Percentiles rank a stretch among this genome's conserved stretches.
phyloP scores from a whole-genome alignment of 495 filamentous ascomycete genomes.

The Polyplosphaeria fusca region DNA sequence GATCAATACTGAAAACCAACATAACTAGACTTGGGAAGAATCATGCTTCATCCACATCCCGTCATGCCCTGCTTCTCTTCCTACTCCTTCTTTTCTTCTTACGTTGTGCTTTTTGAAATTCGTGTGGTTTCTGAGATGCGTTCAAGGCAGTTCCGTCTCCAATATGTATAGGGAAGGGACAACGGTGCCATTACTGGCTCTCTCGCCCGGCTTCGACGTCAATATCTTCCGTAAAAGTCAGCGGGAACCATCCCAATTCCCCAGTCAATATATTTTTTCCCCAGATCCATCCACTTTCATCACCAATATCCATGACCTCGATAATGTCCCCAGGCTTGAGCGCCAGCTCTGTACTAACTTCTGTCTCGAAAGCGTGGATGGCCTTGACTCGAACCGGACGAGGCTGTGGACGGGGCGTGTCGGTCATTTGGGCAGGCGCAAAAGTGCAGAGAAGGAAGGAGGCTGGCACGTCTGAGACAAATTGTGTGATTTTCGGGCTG shows the following conservation, averaged over 20 bases:
- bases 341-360: not conserved
- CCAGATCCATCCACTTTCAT: not conserved
- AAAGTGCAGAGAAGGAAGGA: not conserved
- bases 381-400: not conserved
- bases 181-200: not conserved
- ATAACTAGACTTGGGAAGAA: too few relatives aligned
- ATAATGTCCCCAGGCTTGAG: not conserved
- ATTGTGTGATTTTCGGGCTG: not conserved
- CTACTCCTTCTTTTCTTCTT: too few relatives aligned
- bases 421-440: not conserved
- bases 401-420: not conserved
- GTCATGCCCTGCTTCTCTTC: too few relatives aligned
- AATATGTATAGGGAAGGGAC: too few relatives aligned
- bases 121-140: too few relatives aligned
- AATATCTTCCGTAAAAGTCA: not conserved
- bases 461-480: not conserved
- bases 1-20: too few relatives aligned
- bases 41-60: too few relatives aligned
- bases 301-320: not conserved
- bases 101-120: too few relatives aligned
- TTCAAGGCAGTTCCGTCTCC: too few relatives aligned
- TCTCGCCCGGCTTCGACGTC: not conserved
- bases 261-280: not conserved
- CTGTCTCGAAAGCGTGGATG: not conserved
- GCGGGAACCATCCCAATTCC: conserved; percentile 1